A percentile compares a stretch with the other conserved stretches of the same genome.
Evolutionary conservation across 768 basidiomycete species (phyloP).

Genomic region (Glaciozyma antarctica): DNA sequence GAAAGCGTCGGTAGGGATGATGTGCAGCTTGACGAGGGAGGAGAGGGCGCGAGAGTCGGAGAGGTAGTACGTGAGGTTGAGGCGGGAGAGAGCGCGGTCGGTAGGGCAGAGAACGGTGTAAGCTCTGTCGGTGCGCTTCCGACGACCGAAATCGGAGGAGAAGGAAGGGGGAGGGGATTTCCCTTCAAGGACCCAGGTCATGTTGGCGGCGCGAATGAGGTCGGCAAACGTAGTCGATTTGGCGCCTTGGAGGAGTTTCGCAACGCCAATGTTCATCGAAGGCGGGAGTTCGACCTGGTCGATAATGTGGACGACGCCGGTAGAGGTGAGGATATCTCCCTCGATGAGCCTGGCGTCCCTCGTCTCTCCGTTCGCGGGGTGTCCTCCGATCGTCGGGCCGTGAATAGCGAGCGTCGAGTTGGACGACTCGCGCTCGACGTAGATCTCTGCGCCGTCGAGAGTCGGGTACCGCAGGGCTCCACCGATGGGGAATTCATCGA

Average conservation of each 20-base stretch:
- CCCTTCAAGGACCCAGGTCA: constrained; percentile 86
- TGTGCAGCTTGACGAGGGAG: constrained; percentile 17
- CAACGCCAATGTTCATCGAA: constrained; percentile 61
- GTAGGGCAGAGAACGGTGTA: constrained; percentile 89
- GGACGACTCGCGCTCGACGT: constrained; percentile 50
- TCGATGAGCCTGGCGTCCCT: constrained; percentile 36
- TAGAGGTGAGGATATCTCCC: constrained; percentile 62
- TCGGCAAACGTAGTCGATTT: constrained; percentile 81
- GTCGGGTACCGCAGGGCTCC: constrained; percentile 52
- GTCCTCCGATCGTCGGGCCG: constrained; percentile 32
- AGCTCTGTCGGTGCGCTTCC: constrained; percentile 38
- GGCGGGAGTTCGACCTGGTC: constrained; percentile 58
- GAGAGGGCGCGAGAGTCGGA: constrained; percentile 11
- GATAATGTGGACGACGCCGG: constrained; percentile 83
- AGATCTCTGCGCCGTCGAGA: constrained; percentile 73
- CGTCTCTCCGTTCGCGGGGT: constrained; percentile 40
- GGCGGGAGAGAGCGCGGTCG: constrained; percentile 79
- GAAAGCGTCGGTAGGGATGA: constrained; percentile 30
- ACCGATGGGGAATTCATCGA: constrained; percentile 46
- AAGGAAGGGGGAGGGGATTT: constrained; percentile 41
- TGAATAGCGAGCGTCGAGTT: constrained; percentile 19
- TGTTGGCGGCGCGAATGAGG: constrained; percentile 69
- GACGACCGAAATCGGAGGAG: too few relatives aligned
- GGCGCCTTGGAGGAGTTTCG: constrained; percentile 79
- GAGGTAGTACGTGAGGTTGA: constrained; percentile 58